These are phyloP conservation scores for Coniochaeta pulveracea DNA, from an alignment of 2,329 filamentous ascomycete genomes.

Conservation along the genomic window DNA sequence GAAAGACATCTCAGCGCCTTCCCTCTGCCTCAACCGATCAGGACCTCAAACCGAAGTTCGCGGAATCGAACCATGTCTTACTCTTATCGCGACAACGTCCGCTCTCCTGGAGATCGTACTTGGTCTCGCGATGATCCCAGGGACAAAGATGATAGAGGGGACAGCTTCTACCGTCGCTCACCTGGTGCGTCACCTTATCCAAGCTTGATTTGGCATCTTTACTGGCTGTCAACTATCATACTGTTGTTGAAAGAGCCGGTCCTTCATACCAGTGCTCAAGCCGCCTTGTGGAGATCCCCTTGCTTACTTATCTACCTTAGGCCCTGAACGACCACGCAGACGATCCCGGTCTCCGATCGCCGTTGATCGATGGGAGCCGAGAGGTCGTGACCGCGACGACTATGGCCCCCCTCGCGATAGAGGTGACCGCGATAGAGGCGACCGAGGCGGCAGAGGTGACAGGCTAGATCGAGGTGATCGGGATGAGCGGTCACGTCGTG, in stretches of 20 bases:
- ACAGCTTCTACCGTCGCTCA: constrained; percentile 57
- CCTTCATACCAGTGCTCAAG: constrained; percentile 10
- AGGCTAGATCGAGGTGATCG: constrained; percentile 36
- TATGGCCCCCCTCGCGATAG: constrained; percentile 38
- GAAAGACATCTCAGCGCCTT: not conserved
- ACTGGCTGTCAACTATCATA: too few species aligned
- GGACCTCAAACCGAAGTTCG: constrained; percentile 51
- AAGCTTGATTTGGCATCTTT: too few species aligned
- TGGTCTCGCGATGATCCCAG: constrained; percentile 43
- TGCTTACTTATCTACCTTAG: constrained; percentile 24
- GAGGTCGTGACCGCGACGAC: constrained; percentile 54
- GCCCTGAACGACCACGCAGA: constrained; percentile 44
- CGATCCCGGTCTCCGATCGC: constrained; percentile 58
- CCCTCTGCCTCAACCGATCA: constrained; percentile 17
- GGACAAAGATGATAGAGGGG: constrained; percentile 39
- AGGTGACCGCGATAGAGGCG: constrained; percentile 17
- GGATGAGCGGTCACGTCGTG: constrained; percentile 43
- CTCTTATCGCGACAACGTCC: constrained; percentile 40
- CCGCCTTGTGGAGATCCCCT: too few species aligned
- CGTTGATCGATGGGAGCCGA: constrained; percentile 69
- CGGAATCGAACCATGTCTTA: too few species aligned
- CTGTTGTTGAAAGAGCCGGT: not conserved
- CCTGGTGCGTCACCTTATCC: constrained; percentile 51
- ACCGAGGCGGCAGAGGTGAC: constrained; percentile 15
- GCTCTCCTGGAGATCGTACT: constrained; percentile 40